phyloP scores from a whole-genome alignment of 768 basidiomycete genomes.

The Tricholoma sp. region DNA sequence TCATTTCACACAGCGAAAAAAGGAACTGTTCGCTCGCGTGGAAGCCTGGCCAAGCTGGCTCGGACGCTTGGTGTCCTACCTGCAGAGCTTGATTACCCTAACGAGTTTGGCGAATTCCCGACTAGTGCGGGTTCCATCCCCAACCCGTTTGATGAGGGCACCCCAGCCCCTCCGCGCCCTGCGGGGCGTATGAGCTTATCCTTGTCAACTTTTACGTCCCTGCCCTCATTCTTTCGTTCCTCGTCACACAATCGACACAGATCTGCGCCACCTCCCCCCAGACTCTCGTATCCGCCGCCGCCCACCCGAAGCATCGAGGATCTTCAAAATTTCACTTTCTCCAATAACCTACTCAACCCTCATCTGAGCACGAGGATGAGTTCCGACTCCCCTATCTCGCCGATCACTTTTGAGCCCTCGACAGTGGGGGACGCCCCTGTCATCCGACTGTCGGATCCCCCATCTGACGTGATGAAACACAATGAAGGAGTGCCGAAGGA shows the following conservation, averaged over 20 bases:
- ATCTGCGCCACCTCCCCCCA: conserved; percentile 11
- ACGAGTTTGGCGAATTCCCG: neutral
- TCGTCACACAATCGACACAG: neutral
- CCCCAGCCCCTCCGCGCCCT: neutral
- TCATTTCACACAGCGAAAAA: conserved; percentile 5
- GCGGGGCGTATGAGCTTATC: conserved; percentile 6
- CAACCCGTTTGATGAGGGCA: neutral
- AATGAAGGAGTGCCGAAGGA: neutral
- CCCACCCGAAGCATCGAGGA: conserved; percentile 13
- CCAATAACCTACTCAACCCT: conserved; percentile 13
- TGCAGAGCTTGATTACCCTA: conserved; percentile 7
- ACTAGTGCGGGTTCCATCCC: neutral
- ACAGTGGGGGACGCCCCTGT: conserved; percentile 13
- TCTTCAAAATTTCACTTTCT: conserved; percentile 16
- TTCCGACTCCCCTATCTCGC: conserved; percentile 20
- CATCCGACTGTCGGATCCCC: neutral
- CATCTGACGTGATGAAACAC: conserved; percentile 11
- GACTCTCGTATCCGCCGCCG: conserved; percentile 10
- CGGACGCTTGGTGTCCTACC: conserved; percentile 22
- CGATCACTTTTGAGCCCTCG: conserved; percentile 25
- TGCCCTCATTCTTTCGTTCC: conserved; percentile 4
- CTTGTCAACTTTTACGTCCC: neutral
- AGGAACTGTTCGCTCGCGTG: conserved; percentile 1
- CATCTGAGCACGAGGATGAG: conserved; percentile 3
- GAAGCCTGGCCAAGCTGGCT: conserved; percentile 21